Evolutionary conservation across 306 rosid species (phyloP).

Genomic region (Alnus glutinosa): DNA sequence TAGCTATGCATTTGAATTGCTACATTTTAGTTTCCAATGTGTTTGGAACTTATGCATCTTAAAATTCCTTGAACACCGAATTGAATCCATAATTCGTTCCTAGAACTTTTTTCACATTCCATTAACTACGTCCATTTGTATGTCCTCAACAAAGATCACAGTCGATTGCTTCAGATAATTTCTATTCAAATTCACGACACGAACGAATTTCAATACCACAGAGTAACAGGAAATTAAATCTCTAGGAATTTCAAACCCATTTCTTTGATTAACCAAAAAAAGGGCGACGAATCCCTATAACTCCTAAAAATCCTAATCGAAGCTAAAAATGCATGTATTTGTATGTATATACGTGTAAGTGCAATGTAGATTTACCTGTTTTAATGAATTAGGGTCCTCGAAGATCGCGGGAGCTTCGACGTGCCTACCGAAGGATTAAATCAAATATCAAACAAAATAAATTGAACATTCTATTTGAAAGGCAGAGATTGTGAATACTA

Average conservation of each 20-base stretch:
- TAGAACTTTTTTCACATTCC: neutral
- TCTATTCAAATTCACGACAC: neutral
- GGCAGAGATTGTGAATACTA: neutral
- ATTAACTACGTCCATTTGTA: neutral
- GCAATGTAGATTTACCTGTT: slow-evolving; percentile 46
- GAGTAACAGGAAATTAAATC: neutral
- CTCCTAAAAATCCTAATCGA: slow-evolving; percentile 5
- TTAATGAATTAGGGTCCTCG: slow-evolving; percentile 76
- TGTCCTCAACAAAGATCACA: neutral
- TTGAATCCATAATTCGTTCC: neutral
- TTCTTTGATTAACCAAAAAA: neutral
- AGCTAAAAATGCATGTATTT: neutral
- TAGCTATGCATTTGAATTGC: neutral
- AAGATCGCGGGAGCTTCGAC: slow-evolving; percentile 80
- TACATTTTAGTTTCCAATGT: neutral
- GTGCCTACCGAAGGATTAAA: slow-evolving; percentile 46
- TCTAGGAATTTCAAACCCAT: slow-evolving; percentile 8
- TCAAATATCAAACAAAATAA: slow-evolving; percentile 12
- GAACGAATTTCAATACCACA: neutral
- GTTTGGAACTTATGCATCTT: neutral
- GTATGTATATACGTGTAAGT: too few species aligned
- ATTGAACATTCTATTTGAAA: neutral
- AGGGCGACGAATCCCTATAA: slow-evolving; percentile 9
- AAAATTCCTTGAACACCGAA: neutral
- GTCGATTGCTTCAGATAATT: neutral